Base-by-base conservation (phyloP, 352 stramenopile species). In the Aphanomyces euteiches region DNA sequence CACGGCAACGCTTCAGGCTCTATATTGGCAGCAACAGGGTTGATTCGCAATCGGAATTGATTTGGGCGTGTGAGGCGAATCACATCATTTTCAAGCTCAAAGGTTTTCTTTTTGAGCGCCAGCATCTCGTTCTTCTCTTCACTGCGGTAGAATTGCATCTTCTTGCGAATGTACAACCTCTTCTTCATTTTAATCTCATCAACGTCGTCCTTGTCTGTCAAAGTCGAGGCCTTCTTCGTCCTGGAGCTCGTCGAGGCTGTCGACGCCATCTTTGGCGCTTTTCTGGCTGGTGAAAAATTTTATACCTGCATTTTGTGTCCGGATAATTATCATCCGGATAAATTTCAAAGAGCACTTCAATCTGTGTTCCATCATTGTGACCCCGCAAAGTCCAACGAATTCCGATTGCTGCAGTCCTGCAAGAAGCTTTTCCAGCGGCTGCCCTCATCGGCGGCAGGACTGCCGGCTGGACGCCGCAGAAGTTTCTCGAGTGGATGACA, bases 1-100 rank as follows among this genome's bases (percentile, higher is more conserved):
- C 64, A 70, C 13, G 45, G 17, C 54, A 70, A 50, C n/a, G 61
- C 17, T n/a, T 50, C 43, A n/a, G 43, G 43, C 43, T n/a, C 43
- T n/a, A n/a, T 50, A 50, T n/a, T 12, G 10, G 43, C 43, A 12
- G 43, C 43, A n/a, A n/a, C 43, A 12, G 43, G 10, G 10, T 50
- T 12, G 10, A n/a, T 2, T 12, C 43, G 43, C 43, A 50, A 50
- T 50, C 43, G 43, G 43, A 50, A 50, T n/a, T 50, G 10, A n/a
- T 50, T 50, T 12, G 43, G 43, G 10, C 17, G 10, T 50, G 43
- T 50, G 10, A n/a, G 10, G 10, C 43, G 43, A 12, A 50, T 12
- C 43, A 50, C 43, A 50, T 50, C 43, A 50, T 50, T 50, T n/a
- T 50, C 43, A n/a, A 50, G 43, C 10, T 50, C 43, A n/a, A 50